Base-by-base conservation (phyloP, 345 rosid genomes). In the Aquilaria yunnanensis region DNA sequence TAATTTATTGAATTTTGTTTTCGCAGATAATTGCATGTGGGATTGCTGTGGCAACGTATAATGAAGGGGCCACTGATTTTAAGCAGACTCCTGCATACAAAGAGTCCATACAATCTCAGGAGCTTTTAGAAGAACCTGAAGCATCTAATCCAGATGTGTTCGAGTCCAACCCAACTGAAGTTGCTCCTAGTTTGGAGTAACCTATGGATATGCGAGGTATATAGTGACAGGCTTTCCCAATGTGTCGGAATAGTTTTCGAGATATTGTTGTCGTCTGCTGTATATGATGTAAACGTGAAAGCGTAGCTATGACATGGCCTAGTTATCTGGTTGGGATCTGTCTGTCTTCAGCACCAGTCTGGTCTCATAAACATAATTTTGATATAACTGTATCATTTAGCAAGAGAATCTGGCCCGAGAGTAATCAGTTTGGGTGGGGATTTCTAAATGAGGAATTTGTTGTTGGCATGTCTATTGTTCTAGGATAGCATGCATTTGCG, bases 101-200 rank as follows among this genome's bases (percentile, higher is more conserved):
- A 74, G 97, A 88, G 58, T 81, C 97, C 3, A 58, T 85, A 31
- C 84, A 88, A 68, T 77, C 95, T 59, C 83, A 56, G 53, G 90
- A 88, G 48, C 85, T 90, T 60, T 76, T 90, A 16, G 96, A 90
- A 67, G 95, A 81, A 70, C 88, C 96, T 0, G 88, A 83, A 10
- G 74, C 81, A 65, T 86, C 90, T 1, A 79, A 65, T 66, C 70
- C 96, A 1, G 97, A 92, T 69, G 86, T 88, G 47, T 90, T 93
- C 0, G 98, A 93, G 70, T 88, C 94, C n/a, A 93, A 90, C 62
- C 98, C 97, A n/a, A 90, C 97, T 5, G 97, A 93, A 77, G 92
- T 88, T 70, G 96, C 96, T 2, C 97, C 95, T 63, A 85, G 92
- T 76, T 81, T 88, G 85, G 96, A 93, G 34, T 90, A 84, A 81